A percentile compares a stretch with the other conserved stretches of the same genome.
phyloP scores from a whole-genome alignment of 2,329 filamentous ascomycete genomes.

The Colletotrichum sp. region DNA sequence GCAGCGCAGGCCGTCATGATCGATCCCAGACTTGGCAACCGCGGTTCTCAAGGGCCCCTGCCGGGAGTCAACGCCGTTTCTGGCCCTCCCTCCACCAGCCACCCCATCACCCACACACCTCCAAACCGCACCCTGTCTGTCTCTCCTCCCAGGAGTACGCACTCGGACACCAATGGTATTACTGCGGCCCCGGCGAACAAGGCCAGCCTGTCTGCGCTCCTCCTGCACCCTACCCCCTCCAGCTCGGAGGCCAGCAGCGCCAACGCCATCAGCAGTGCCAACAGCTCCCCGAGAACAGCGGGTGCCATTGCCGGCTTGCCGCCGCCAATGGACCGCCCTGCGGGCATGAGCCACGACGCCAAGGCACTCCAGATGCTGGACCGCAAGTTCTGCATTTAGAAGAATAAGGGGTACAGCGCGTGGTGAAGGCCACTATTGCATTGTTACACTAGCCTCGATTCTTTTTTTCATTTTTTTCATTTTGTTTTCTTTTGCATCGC shows the following conservation, averaged over 20 bases:
- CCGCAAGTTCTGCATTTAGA: conserved; percentile 52
- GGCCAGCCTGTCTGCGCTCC: conserved; percentile 52
- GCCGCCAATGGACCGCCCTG: conserved; percentile 55
- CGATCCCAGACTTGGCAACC: conserved; percentile 40
- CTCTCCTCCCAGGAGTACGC: conserved; percentile 50
- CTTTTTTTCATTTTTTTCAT: neutral
- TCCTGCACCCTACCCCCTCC: conserved; percentile 54
- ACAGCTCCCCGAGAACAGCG: conserved; percentile 51
- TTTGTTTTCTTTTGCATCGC: conserved; percentile 7
- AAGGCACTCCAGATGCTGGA: conserved; percentile 70
- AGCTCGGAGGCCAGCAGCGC: conserved; percentile 50
- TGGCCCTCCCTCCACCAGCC: conserved; percentile 35
- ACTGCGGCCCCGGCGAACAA: conserved; percentile 34
- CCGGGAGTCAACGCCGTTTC: conserved; percentile 28
- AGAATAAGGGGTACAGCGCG: neutral
- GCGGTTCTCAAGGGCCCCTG: conserved; percentile 47
- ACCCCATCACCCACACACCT: conserved; percentile 39
- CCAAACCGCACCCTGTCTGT: conserved; percentile 51
- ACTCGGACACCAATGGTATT: conserved; percentile 32
- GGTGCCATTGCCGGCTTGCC: conserved; percentile 55
- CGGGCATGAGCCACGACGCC: conserved; percentile 64
- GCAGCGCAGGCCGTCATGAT: conserved; percentile 44
- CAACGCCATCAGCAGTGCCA: conserved; percentile 45
- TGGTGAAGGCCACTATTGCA: neutral
- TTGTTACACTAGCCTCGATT: neutral